Conservation (phyloP, 164 flowering plant genomes). For the Dillenia suffruticosa region DNA sequence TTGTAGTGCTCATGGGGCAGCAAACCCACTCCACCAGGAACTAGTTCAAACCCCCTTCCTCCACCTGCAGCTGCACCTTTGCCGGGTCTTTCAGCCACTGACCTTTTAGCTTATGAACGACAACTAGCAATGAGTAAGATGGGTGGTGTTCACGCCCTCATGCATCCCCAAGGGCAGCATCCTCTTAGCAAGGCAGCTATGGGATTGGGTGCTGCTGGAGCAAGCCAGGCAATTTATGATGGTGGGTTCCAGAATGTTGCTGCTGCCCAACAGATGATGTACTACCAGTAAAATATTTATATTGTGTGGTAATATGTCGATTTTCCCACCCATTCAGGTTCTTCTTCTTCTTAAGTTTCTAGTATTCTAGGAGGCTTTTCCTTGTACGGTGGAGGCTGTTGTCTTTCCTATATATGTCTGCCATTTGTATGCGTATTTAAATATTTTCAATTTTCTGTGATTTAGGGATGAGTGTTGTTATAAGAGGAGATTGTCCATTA, state of each 20-base stretch:
- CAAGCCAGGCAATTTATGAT: conserved; percentile 78
- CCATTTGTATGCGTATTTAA: conserved; percentile 17
- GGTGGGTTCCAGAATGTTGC: conserved; percentile 71
- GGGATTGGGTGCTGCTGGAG: conserved; percentile 64
- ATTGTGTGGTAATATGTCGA: too few species aligned
- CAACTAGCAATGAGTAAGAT: conserved; percentile 89
- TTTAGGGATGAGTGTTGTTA: conserved; percentile 12
- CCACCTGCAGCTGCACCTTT: conserved; percentile 79
- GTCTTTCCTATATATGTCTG: conserved; percentile 9
- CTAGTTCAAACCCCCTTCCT: conserved; percentile 88
- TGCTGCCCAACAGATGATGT: conserved; percentile 87
- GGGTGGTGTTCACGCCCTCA: conserved; percentile 68
- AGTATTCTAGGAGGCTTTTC: background rate
- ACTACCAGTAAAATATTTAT: conserved; percentile 45
- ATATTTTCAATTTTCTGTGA: too few species aligned
- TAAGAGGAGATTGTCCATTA: too few species aligned
- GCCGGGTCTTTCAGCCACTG: conserved; percentile 61
- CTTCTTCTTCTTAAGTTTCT: too few species aligned
- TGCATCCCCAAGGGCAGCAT: conserved; percentile 74
- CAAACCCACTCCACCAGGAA: conserved; percentile 98
- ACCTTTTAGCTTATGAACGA: conserved; percentile 76
- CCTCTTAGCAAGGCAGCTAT: conserved; percentile 58
- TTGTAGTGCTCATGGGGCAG: conserved; percentile 97
- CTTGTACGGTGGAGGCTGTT: too few species aligned
- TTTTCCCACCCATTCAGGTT: too few species aligned